Base-by-base conservation (phyloP, 306 rosid species). In the Dalbergia cochinchinensis region DNA sequence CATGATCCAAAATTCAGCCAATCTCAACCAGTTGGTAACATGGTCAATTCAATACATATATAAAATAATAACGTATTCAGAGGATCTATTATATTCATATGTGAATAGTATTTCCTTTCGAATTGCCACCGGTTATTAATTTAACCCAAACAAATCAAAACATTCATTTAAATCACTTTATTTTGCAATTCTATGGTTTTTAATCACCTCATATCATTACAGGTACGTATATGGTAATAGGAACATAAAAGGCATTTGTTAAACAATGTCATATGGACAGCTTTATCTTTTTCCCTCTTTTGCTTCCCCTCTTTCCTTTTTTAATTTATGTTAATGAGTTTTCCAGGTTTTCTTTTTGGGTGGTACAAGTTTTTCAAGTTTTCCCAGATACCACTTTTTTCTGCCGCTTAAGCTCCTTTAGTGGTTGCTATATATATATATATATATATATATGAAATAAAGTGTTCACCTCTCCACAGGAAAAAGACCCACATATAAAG, bases 301-400 rank as follows among this genome's bases (percentile, higher is more conserved):
- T 73, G 64, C 66, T 66, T 47, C 65, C 16, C 7, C 70, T 67
- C 62, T 80, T 59, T 10, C 60, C 74, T 47, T 47, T 47, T 47
- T 20, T 65, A 45, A 37, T 45, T 42, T 11, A 8, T 26, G 54
- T 34, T 72, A 55, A 48, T 47, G 12, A 20, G 72, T 48, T 74
- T 66, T 50, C 22, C 81, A 76, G 54, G 33, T 76, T 82, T 78
- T 62, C 54, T 47, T n/a, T 47, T 47, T 47, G 3, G 51, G 51
- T 47, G 51, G 51, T 47, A 47, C 51, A 47, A 10, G 51, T 47
- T 47, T 72, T 53, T 35, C 82, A 77, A 54, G 54, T 73, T 82
- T 79, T 63, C 57, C 67, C 74, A 48, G 48, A 63, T 54, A 79
- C 79, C 79, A 20, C 37, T 76, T 73, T 35, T 22, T 73, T 48